These are phyloP conservation scores for Fragosphaeria purpurea DNA, from an alignment of 2,329 filamentous ascomycete species.

Conservation along the genomic window DNA sequence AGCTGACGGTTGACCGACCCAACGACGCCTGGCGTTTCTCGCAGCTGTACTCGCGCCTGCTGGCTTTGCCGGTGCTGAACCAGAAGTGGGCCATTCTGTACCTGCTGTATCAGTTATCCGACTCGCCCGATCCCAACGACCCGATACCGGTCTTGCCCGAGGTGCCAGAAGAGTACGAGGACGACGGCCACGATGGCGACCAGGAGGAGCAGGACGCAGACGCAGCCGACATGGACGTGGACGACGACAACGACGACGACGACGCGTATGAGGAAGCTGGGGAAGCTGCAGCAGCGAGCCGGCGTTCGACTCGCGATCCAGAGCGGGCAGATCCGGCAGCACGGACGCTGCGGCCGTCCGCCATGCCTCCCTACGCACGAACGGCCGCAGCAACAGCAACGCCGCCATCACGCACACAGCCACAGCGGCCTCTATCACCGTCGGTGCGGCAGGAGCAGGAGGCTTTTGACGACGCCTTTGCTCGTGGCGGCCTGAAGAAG, in stretches of 20 bases:
- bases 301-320: neutral
- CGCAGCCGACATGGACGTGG: neutral
- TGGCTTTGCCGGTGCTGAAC: conserved; percentile 83
- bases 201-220: too few relatives aligned
- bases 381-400: neutral
- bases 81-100: conserved; percentile 97
- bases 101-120: conserved; percentile 74
- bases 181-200: too few relatives aligned
- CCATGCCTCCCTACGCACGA: neutral
- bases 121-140: conserved; percentile 49
- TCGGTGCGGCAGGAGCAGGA: conserved; percentile 34
- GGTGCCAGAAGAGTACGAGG: conserved; percentile 20
- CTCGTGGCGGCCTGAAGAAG: conserved; percentile 39
- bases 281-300: conserved; percentile 8
- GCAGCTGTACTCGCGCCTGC: conserved; percentile 78
- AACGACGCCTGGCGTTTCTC: conserved; percentile 76
- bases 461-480: conserved; percentile 42
- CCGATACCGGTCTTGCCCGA: conserved; percentile 34
- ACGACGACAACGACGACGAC: conserved; percentile 13
- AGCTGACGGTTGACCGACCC: conserved; percentile 67
- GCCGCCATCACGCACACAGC: neutral
- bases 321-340: neutral
- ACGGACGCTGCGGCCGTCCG: neutral
- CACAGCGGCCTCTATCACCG: conserved; percentile 13
- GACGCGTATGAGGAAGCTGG: conserved; percentile 22